Percentiles rank a stretch among this genome's conserved stretches.
Evolutionary conservation across 2,329 filamentous ascomycete genomes (phyloP).

Genomic region (Orbilia javanica): DNA sequence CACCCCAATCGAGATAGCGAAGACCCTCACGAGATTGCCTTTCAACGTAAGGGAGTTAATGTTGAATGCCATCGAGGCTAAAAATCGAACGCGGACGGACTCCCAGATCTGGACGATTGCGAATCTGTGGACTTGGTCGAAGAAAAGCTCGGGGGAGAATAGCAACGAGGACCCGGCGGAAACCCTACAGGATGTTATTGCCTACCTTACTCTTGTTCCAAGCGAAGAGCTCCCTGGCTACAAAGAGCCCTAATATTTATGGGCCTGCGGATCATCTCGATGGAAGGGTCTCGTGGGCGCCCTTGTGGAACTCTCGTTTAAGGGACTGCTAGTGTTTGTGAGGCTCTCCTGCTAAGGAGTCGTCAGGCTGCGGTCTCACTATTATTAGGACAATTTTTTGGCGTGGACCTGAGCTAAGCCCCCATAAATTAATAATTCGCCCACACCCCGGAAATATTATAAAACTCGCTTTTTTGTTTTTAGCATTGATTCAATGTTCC

Average conservation of each 20-base stretch:
- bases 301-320: too few relatives aligned
- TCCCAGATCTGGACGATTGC: constrained; percentile 51
- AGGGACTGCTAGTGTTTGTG: too few relatives aligned
- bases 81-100: constrained; percentile 31
- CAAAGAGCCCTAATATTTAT: constrained; percentile 11
- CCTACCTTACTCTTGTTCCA: constrained; percentile 41
- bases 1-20: constrained; percentile 51
- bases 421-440: too few relatives aligned
- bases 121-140: constrained; percentile 54
- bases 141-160: constrained; percentile 38
- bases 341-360: too few relatives aligned
- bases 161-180: constrained; percentile 50
- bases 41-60: constrained; percentile 52
- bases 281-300: too few relatives aligned
- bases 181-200: constrained; percentile 53
- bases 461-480: too few relatives aligned
- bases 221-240: constrained; percentile 33
- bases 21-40: constrained; percentile 45
- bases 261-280: background rate
- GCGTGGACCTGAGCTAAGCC: too few relatives aligned
- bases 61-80: constrained; percentile 36
- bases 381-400: too few relatives aligned
- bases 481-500: too few relatives aligned
- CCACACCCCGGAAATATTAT: too few relatives aligned
- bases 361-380: too few relatives aligned